Evolutionary conservation across 2,329 filamentous ascomycete genomes (phyloP), one percentile per base, ranked within the genome.

Genomic region (Ophiocordyceps camponoti-rufipedis): DNA sequence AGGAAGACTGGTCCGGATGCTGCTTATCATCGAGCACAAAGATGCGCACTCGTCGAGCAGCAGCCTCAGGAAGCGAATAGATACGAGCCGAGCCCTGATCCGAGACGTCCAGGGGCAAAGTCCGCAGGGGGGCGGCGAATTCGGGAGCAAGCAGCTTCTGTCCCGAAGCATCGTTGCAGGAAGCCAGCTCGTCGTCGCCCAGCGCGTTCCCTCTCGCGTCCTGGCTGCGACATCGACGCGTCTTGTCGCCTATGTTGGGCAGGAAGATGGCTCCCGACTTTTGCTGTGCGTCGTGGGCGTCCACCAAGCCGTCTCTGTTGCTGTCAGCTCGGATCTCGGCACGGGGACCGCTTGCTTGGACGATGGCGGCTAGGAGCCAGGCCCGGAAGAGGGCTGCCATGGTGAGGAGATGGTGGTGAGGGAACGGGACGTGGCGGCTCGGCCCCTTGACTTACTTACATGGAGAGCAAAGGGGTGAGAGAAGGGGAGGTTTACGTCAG

Each of bases 251-350:
- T n/a, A 51, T 40, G 28, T 51, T 51, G 42, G 50, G 48, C 3
- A 52, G 42, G 23, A 50, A 52, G 31, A 52, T 50, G 42, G 50
- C 50, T 1, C 50, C 50, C 10, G 43, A 45, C 10, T 38, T 31
- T 50, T 50, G 32, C 46, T 29, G 11, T 44, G 14, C 7, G n/a
- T 7, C n/a, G 7, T n/a, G 8, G 23, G 42, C 35, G 38, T 52
- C 38, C 28, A 52, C 52, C 2, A 47, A 11, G 13, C 50, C 50
- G 23, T 51, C 50, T 13, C 50, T 44, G 33, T 51, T 50, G 3
- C 48, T 50, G 46, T 51, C 48, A 2, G 50, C 50, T 23, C 46
- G 45, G 41, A 51, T 51, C 16, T 41, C 39, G 19, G 39, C 14
- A 5, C 19, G 32, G 13, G n/a, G 12, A 1, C 2, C 12, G 13